Evolutionary conservation across 1,284 basidiomycete species (phyloP).

Genomic region (Fomitopsis schrenkii): DNA sequence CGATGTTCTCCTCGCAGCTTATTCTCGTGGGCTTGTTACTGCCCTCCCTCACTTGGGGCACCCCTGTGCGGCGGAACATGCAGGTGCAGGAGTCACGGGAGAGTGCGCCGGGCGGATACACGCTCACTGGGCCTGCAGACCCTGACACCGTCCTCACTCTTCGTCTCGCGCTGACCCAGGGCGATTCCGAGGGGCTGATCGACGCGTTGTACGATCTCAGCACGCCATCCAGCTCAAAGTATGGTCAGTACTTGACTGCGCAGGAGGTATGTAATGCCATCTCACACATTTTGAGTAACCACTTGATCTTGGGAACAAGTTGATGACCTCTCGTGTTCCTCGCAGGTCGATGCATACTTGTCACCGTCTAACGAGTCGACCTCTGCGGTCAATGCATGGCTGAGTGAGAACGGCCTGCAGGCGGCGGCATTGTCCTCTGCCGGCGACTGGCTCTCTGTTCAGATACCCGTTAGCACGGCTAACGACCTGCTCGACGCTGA

Average conservation of each 20-base stretch:
- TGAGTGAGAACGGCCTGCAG: constrained; percentile 32
- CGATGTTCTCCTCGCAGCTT: background rate
- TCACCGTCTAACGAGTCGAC: constrained; percentile 30
- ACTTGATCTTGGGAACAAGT: background rate
- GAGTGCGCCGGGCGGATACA: constrained; percentile 16
- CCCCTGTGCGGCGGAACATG: background rate
- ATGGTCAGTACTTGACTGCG: constrained; percentile 24
- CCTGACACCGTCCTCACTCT: constrained; percentile 17
- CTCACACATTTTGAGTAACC: no score
- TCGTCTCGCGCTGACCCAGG: constrained; percentile 21
- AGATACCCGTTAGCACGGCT: constrained; percentile 24
- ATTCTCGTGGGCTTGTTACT: background rate
- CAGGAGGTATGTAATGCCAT: constrained; percentile 17
- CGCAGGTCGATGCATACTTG: constrained; percentile 28
- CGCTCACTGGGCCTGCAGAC: constrained; percentile 15
- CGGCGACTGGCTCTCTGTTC: constrained; percentile 39
- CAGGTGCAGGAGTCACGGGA: constrained; percentile 19
- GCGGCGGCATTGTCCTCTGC: constrained; percentile 27
- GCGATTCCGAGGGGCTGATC: constrained; percentile 20
- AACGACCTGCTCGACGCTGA: constrained; percentile 26
- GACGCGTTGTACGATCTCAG: constrained; percentile 22
- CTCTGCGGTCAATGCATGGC: constrained; percentile 33
- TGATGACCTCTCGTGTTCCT: constrained; percentile 6
- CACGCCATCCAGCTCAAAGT: constrained; percentile 18
- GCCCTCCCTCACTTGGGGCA: background rate